phyloP scores from a whole-genome alignment of 2,329 filamentous ascomycete genomes.

The Arthrobotrys pseudoclavata region DNA sequence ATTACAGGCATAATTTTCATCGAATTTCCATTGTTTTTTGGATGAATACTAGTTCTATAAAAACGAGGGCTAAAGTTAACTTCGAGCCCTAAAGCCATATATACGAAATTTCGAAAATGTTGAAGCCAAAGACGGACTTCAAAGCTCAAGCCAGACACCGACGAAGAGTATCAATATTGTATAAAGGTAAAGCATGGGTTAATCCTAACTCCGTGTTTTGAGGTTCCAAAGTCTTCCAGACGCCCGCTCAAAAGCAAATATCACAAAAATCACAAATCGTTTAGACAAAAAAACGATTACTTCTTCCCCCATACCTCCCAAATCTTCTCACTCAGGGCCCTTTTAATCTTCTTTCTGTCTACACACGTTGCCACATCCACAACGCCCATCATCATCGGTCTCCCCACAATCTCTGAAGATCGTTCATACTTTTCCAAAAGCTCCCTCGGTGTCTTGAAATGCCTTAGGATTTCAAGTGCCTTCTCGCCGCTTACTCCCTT shows the following conservation, averaged over 20 bases:
- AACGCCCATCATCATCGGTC: conserved; percentile 64
- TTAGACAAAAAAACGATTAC: neutral
- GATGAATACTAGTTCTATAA: no score
- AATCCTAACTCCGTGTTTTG: neutral
- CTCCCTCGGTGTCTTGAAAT: conserved; percentile 80
- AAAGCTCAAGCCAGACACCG: neutral
- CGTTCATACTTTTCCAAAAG: conserved; percentile 78
- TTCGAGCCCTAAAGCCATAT: no score
- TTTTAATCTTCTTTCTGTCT: conserved; percentile 78
- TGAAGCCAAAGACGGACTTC: neutral
- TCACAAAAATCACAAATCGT: neutral
- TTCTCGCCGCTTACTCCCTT: conserved; percentile 81
- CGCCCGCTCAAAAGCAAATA: neutral
- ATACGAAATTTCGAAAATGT: no score
- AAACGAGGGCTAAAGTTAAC: no score
- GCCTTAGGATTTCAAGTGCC: conserved; percentile 81
- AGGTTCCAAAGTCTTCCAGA: neutral
- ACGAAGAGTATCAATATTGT: neutral
- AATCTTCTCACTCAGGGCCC: conserved; percentile 76
- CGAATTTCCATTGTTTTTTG: no score
- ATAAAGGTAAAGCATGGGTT: neutral
- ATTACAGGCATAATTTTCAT: no score
- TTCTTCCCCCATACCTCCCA: conserved; percentile 77
- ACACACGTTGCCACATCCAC: conserved; percentile 73
- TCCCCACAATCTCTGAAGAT: conserved; percentile 68